Base-by-base conservation (phyloP, 257 asterid genomes). In the Jaltomata sinuosa region DNA sequence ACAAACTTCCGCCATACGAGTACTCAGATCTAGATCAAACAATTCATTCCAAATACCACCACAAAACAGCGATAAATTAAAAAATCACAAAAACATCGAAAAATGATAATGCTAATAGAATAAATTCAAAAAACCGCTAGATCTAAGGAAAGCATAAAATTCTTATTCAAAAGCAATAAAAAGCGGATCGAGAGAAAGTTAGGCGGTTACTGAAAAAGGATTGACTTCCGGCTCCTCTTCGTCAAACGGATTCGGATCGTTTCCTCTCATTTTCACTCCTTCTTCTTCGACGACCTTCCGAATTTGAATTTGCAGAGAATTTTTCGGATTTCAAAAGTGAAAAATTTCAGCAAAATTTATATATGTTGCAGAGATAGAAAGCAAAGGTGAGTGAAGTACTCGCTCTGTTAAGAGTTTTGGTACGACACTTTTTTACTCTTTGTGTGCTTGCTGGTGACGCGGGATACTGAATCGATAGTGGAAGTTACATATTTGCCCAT, bases 181-280 rank as follows among this genome's bases (percentile, higher is more conserved):
- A 82, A 82, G 86, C 86, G 89, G 81, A 84, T 88, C 65, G 42
- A 34, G n/a, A 84, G 83, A 61, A 32, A 40, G 27, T 84, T 87
- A 34, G 34, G 85, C 88, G 71, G 86, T 91, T 95, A 97, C 99
- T 98, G 98, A 89, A 89, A 97, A 97, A 47, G 99, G 99, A 91
- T 97, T 97, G 94, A 97, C 98, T 92, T 94, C 99, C 19, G 88
- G 98, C 72, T 94, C 96, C 83, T 87, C 99, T 88, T 95, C 99
- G 86, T 91, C 98, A 86, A 97, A 95, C 9, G 99, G 98, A 88
- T 97, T 97, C n/a, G 94, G 96, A 87, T 97, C 99, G 91, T 87
- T 89, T 59, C 92, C 87, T 38, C 98, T 91, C 99, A 94, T 95
- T 45, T 85, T 89, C 87, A 47, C 19, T 38, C 15, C 61, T 53